Evolutionary conservation across 1,284 basidiomycete species (phyloP), one percentile per base, ranked within the genome.

Genomic region (Acaromyces ingoldii): DNA sequence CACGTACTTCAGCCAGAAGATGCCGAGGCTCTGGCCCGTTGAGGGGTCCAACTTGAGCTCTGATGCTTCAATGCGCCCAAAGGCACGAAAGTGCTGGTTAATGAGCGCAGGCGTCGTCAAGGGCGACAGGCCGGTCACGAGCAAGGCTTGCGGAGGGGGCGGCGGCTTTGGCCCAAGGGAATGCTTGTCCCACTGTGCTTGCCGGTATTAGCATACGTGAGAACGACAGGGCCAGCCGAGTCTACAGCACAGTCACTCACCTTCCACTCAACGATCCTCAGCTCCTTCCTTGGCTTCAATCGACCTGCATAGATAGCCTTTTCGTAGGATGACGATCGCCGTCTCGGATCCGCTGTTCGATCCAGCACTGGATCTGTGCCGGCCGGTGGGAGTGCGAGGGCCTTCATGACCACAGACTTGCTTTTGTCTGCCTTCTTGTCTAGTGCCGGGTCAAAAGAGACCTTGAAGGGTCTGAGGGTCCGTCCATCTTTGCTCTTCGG

Each of bases 1-100:
- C 19, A 62, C 75, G 72, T 82, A 96, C 58, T 82, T 84, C 65
- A 96, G 81, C 70, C 83, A 84, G 47, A 88, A 84, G 36, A 96
- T 84, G 5, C 91, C 91, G 3, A 96, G 81, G 13, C 86, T 83
- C 57, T 84, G 85, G 11, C 91, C 91, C 19, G 85, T 90, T 48
- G 82, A 81, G 42, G 82, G 81, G 77, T 95, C 88, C 57, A 87
- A 82, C 71, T 91, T 88, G 31, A 86, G 82, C 60, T 91, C 87
- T 53, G 88, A 85, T 10, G 84, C 82, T 9, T 80, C 68, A 63
- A 93, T 80, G 10, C 79, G 74, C 1, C 91, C 92, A 67, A 88
- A 82, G 10, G 78, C 67, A 3, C 80, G 76, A 69, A 95, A 86
- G 67, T 87, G 84, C 9, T 82, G 81, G 43, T 84, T 81, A 49